Base-by-base conservation (phyloP, 805 yeast genomes). In the Dipodascus albidus region DNA sequence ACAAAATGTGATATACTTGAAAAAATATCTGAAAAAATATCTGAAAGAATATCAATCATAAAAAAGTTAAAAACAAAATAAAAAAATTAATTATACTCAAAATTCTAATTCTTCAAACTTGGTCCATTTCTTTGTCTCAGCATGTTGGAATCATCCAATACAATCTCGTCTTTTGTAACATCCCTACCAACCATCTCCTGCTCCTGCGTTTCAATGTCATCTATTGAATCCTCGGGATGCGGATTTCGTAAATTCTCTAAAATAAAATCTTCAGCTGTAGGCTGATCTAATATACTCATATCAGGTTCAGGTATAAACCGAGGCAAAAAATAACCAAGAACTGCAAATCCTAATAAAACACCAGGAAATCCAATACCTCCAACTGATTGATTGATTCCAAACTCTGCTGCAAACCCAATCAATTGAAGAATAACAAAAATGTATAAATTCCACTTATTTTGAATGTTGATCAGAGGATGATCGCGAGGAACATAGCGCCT, bases 311-410 rank as follows among this genome's bases (percentile, higher is more conserved):
- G 82, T 52, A 90, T 85, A 1, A 84, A 63, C 52, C 63, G 66
- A 0, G 85, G 86, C 70, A 95, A 81, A 3, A 76, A 60, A 62
- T 80, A 75, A 11, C 88, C 79, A 0, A 80, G 70, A 21, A 84
- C 75, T 54, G 87, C 90, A 52, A 82, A 76, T 1, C 74, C 55
- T 62, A 91, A 67, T 50, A 91, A 69, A 0, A 93, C 87, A 2
- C 88, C 84, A 0, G 99, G 98, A 63, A 93, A 91, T 1, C 96
- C 98, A 31, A 91, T 87, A 0, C 98, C 97, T 0, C 93, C 98
- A 55, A 75, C 80, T 0, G 96, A 87, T 63, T 83, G 79, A 0
- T 95, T 85, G 31, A 91, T 88, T 0, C 82, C 93, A 58, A 88
- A 84, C 64, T 95, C 98, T 0, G 80, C 85, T 1, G 77, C 84